phyloP scores from a whole-genome alignment of 331 rosid species.

The Telfairia occidentalis region DNA sequence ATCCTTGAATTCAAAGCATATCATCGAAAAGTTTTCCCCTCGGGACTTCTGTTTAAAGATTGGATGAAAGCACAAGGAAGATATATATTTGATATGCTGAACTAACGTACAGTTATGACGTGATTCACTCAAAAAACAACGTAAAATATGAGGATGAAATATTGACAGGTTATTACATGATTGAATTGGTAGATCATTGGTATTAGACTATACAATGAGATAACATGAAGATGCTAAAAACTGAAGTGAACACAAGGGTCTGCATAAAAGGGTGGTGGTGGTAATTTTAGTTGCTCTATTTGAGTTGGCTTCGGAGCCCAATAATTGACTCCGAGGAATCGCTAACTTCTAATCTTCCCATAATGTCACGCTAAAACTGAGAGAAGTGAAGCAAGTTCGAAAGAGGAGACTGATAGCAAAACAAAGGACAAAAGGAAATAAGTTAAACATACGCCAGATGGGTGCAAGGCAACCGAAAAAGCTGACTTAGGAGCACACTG shows the following conservation, averaged over 20 bases:
- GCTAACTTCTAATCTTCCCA: neutral
- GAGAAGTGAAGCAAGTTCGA: neutral
- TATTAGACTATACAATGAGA: neutral
- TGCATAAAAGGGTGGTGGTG: neutral
- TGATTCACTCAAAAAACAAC: too few species aligned
- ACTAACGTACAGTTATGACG: neutral
- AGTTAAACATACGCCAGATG: slow-evolving; percentile 57
- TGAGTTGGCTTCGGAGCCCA: neutral
- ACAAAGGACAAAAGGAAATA: neutral
- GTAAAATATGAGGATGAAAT: neutral
- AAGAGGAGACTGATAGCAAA: neutral
- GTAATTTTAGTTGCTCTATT: neutral
- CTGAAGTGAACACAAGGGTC: neutral
- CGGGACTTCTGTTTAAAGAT: neutral
- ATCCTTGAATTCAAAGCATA: neutral
- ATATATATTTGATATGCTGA: neutral
- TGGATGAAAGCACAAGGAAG: neutral
- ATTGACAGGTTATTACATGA: neutral
- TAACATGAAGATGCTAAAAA: neutral
- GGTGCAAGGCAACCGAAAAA: slow-evolving; percentile 66
- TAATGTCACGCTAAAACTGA: neutral
- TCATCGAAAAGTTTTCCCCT: neutral
- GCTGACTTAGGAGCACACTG: slow-evolving; percentile 78
- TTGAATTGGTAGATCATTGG: neutral
- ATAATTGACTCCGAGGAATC: neutral